Conservation (phyloP, 2,329 filamentous ascomycete genomes). For the Calonectria crousiana region DNA sequence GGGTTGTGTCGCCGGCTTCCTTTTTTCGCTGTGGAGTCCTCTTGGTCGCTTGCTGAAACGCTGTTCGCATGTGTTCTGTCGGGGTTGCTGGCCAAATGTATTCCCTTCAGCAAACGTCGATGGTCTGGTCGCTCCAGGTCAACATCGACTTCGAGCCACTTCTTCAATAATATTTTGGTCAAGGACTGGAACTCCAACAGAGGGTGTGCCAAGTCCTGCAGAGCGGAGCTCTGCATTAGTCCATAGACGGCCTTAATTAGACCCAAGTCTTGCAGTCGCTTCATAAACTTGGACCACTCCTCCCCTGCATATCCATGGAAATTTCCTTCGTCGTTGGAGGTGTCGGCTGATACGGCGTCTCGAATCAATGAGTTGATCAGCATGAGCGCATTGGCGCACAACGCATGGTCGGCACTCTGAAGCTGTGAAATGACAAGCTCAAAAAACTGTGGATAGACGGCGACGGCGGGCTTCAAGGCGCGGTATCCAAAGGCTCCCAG, state of each 20-base stretch:
- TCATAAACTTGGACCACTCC: slow-evolving; percentile 97
- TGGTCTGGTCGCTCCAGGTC: slow-evolving; percentile 92
- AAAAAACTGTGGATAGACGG: slow-evolving; percentile 92
- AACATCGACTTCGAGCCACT: slow-evolving; percentile 88
- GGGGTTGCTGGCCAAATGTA: slow-evolving; percentile 86
- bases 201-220: slow-evolving; percentile 91
- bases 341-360: slow-evolving; percentile 85
- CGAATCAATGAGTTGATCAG: slow-evolving; percentile 95
- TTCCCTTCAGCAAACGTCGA: slow-evolving; percentile 83
- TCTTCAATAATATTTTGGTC: slow-evolving; percentile 87
- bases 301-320: slow-evolving; percentile 56
- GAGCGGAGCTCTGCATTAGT: slow-evolving; percentile 92
- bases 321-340: slow-evolving; percentile 55
- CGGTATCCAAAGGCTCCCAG: slow-evolving; percentile 86
- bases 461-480: slow-evolving; percentile 90
- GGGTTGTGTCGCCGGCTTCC: slow-evolving; percentile 82
- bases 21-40: slow-evolving; percentile 59
- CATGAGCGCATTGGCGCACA: slow-evolving; percentile 95
- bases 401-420: slow-evolving; percentile 92
- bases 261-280: slow-evolving; percentile 90
- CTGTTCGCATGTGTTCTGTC: slow-evolving; percentile 61
- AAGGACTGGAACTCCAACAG: slow-evolving; percentile 93
- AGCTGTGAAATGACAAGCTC: slow-evolving; percentile 93
- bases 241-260: slow-evolving; percentile 92
- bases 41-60: slow-evolving; percentile 49